Evolutionary conservation across 108 stramenopile genomes (phyloP), one percentile per base, ranked within the genome.

Genomic region (Cylindrotheca closterium): DNA sequence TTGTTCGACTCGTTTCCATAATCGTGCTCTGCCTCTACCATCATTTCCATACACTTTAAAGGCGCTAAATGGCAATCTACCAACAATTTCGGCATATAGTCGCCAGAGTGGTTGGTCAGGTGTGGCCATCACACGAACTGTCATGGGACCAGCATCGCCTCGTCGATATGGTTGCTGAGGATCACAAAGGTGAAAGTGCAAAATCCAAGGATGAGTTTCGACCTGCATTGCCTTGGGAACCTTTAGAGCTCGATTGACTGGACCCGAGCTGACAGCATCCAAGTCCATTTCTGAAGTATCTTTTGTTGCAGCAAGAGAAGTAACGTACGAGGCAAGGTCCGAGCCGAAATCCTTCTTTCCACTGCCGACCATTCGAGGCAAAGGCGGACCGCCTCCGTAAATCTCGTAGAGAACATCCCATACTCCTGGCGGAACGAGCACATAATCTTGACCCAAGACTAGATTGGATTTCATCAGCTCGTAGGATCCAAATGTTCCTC

Each of bases 341-440:
- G 0, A 1, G 2, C 42, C 8, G 62, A 70, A 26, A 64, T 68
- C 18, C 21, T 71, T 48, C 48, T 58, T 52, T 25, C 70, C 60
- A 22, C 79, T 70, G 26, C 77, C 29, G 21, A 88, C 75, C 87
- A 88, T 88, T 55, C 92, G 73, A 0, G 92, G 92, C 15, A 94
- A 72, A 18, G 93, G 89, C n/a, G 93, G 93, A 18, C 93, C 93
- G 1, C 93, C 93, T 30, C 85, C 89, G 55, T 94, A 94, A 34
- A 91, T 58, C 58, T 91, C 93, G 60, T 87, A 94, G 23, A 94
- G 72, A 45, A 86, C 75, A 78, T 94, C 87, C 93, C 93, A 94
- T 22, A 94, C 93, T 23, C 75, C 61, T 25, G 88, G 79, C 30
- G 93, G 93, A 8, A 94, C 67, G 47, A 91, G 58, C 12, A 89